Base-by-base conservation (phyloP, 345 rosid species). In the Bruguiera parviflora region DNA sequence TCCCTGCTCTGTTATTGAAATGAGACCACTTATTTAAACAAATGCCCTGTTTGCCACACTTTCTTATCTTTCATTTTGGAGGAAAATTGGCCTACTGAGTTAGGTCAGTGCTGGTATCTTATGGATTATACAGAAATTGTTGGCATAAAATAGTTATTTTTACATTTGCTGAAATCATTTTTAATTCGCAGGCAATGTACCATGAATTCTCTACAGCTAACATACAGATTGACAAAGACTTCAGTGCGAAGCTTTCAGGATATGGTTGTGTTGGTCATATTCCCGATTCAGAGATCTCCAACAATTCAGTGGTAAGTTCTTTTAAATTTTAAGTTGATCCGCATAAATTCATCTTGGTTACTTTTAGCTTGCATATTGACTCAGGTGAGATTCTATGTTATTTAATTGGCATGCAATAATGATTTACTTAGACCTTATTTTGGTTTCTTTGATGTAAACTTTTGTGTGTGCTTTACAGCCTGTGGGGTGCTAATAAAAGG, bases 231-330 rank as follows among this genome's bases (percentile, higher is more conserved):
- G 94, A 95, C 69, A 95, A 90, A 79, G 99, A 95, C 76, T 95
- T 95, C 65, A 92, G 96, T 19, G 99, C 94, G 7, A 95, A 92
- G 85, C 90, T 95, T 65, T 95, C 98, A 0, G 99, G 99, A 49
- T 95, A 92, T 69, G 98, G 99, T 63, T 95, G 92, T 32, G 92
- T 84, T 31, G 86, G 96, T 71, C 89, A 86, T 67, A 83, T 84
- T 15, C 98, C 92, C 0, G 96, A 95, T 73, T 65, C 86, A 1
- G 96, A 91, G 66, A 84, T 92, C 57, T 75, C 96, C 18, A 81
- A 73, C 46, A 85, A 82, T 46, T 78, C 93, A 33, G 78, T 66
- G 51, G 92, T 88, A 82, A 79, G 89, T 67, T 37, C 47, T 52
- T 69, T 37, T 29, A 3, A 33, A 8, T 15, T 7, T n/a, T 21